phyloP scores from a whole-genome alignment of 768 basidiomycete species.

The Pisolithus orientalis region DNA sequence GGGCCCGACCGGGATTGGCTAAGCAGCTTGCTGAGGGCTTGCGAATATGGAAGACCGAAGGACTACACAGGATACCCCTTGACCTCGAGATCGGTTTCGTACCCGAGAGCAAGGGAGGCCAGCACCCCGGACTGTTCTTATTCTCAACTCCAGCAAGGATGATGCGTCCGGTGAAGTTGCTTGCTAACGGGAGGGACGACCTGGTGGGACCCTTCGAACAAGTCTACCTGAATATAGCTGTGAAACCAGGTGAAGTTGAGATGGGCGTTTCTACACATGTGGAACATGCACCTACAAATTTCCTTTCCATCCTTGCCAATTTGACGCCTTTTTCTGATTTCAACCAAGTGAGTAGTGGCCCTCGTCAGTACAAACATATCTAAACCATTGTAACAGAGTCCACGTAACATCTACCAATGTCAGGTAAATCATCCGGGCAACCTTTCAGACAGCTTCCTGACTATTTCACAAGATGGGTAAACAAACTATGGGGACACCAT shows the following conservation, averaged over 20 bases:
- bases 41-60: constrained; percentile 93
- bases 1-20: constrained; percentile 73
- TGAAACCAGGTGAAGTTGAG: constrained; percentile 80
- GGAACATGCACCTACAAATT: constrained; percentile 91
- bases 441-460: constrained; percentile 3
- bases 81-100: constrained; percentile 95
- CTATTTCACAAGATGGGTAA: constrained; percentile 81
- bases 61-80: constrained; percentile 70
- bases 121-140: constrained; percentile 93
- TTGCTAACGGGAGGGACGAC: constrained; percentile 80
- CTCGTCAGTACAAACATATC: background rate
- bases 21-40: constrained; percentile 77
- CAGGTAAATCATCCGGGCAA: constrained; percentile 45
- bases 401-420: constrained; percentile 90
- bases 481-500: constrained; percentile 99
- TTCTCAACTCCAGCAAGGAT: constrained; percentile 85
- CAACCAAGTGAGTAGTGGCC: constrained; percentile 67
- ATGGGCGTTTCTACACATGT: constrained; percentile 79
- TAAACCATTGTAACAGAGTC: constrained; percentile 45
- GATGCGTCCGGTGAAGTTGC: constrained; percentile 96
- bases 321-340: constrained; percentile 99
- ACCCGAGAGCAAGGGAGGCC: constrained; percentile 83
- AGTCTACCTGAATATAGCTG: constrained; percentile 98
- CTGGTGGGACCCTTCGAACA: constrained; percentile 96
- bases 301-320: constrained; percentile 94